These are phyloP conservation scores for Cladorrhinum sp. DNA, from an alignment of 2,329 filamentous ascomycete species.

Conservation along the genomic window DNA sequence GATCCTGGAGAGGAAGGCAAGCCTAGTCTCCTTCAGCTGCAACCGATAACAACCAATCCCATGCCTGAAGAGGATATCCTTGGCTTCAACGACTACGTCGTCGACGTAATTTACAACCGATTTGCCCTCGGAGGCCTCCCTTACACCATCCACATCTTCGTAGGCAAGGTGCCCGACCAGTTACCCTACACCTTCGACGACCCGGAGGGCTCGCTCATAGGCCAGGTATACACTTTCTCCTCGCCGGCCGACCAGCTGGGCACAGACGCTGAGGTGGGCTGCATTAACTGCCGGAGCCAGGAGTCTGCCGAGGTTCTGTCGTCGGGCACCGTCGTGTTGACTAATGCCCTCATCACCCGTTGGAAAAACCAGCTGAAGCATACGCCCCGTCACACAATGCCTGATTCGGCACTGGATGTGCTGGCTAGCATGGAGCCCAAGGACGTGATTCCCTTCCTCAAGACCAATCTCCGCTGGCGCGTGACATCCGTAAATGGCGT, in stretches of 20 bases:
- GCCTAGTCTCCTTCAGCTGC: background rate
- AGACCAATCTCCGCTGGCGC: slow-evolving; percentile 5
- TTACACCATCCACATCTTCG: slow-evolving; percentile 8
- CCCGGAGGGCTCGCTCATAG: slow-evolving; percentile 3
- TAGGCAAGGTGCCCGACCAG: background rate
- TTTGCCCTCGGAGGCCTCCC: slow-evolving; percentile 7
- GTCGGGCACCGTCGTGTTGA: slow-evolving; percentile 1
- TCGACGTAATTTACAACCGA: slow-evolving; percentile 4
- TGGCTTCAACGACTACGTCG: slow-evolving; percentile 5
- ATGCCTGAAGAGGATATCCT: background rate
- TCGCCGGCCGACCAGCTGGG: background rate
- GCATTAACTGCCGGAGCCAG: slow-evolving; percentile 4
- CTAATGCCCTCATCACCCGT: slow-evolving; percentile 8
- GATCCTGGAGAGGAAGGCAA: background rate
- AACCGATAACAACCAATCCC: background rate
- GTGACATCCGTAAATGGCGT: background rate
- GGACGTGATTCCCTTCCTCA: slow-evolving; percentile 3
- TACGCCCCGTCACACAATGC: background rate
- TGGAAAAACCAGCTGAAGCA: slow-evolving; percentile 9
- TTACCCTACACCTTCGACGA: slow-evolving; percentile 2
- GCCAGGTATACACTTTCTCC: slow-evolving; percentile 7
- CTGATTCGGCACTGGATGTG: background rate
- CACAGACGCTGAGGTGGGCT: background rate
- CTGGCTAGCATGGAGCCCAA: slow-evolving; percentile 7
- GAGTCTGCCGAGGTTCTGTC: background rate